These are phyloP conservation scores for Cystobasidium ongulense DNA, from an alignment of 768 basidiomycete genomes.

Conservation along the genomic window DNA sequence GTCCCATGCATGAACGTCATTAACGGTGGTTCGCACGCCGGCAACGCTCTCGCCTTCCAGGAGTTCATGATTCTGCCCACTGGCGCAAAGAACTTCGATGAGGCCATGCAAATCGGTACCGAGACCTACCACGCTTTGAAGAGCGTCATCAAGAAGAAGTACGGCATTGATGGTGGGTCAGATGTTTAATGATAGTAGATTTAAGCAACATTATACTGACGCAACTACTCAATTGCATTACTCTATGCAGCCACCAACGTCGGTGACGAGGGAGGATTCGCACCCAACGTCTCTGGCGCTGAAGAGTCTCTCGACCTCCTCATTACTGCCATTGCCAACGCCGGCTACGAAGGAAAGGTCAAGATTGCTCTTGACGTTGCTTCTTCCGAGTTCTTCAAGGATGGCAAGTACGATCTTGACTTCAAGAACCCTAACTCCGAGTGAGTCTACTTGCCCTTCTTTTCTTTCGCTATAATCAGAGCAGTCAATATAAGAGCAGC, in stretches of 20 bases:
- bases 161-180: constrained; percentile 89
- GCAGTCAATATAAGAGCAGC: no score
- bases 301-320: constrained; percentile 94
- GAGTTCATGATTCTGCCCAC: constrained; percentile 99
- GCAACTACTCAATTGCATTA: not conserved
- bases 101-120: constrained; percentile 97
- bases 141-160: constrained; percentile 98
- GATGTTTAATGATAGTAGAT: not conserved
- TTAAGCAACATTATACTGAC: not conserved
- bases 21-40: constrained; percentile 98
- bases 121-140: constrained; percentile 91
- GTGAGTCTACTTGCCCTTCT: not conserved
- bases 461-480: not conserved
- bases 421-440: constrained; percentile 99
- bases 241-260: constrained; percentile 75
- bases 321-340: constrained; percentile 90
- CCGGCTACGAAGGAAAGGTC: constrained; percentile 96
- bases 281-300: constrained; percentile 92
- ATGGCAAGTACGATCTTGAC: constrained; percentile 97
- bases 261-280: constrained; percentile 99
- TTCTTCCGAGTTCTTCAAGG: constrained; percentile 99
- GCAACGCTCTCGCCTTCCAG: constrained; percentile 99
- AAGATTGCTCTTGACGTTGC: constrained; percentile 94
- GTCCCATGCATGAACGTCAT: constrained; percentile 96
- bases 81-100: constrained; percentile 79